These are phyloP conservation scores for Klebsormidium nitens DNA, from an alignment of 139 green algal species.

Conservation along the genomic window DNA sequence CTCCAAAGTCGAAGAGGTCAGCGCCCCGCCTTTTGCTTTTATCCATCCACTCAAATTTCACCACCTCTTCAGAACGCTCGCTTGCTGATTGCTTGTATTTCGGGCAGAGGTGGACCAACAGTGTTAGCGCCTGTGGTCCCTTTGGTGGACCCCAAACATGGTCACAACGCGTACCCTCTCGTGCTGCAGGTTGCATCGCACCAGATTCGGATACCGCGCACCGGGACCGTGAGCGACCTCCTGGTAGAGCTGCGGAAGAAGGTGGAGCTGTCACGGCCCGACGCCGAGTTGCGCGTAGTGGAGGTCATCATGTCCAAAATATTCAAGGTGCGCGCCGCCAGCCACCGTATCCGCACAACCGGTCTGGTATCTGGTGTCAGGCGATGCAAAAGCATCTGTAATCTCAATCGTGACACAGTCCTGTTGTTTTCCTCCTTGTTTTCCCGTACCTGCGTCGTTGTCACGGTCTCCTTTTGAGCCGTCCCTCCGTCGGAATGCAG, in stretches of 20 bases:
- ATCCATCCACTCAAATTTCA: too few relatives aligned
- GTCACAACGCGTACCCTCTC: not conserved
- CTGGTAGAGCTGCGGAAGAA: constrained; percentile 45
- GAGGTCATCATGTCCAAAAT: constrained; percentile 72
- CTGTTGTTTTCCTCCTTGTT: too few relatives aligned
- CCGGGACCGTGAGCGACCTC: constrained; percentile 62
- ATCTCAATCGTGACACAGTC: too few relatives aligned
- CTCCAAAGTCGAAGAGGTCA: constrained; percentile 64
- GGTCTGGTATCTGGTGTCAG: too few relatives aligned
- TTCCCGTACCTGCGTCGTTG: too few relatives aligned
- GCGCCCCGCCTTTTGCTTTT: constrained; percentile 37
- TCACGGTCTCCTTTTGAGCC: too few relatives aligned
- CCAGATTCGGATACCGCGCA: constrained; percentile 62
- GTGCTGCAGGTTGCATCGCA: constrained; percentile 42
- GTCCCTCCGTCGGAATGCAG: constrained; percentile 15
- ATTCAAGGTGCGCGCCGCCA: constrained; percentile 57
- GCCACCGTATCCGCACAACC: too few relatives aligned
- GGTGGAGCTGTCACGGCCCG: constrained; percentile 33
- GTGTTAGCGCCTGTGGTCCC: not conserved
- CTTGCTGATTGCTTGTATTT: not conserved
- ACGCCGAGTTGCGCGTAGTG: constrained; percentile 70
- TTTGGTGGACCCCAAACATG: not conserved
- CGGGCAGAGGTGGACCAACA: not conserved
- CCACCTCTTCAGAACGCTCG: not conserved
- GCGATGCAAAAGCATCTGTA: too few relatives aligned